Conservation (phyloP, 1,139 yeast genomes). For the Suhomyces ambrosiae region DNA sequence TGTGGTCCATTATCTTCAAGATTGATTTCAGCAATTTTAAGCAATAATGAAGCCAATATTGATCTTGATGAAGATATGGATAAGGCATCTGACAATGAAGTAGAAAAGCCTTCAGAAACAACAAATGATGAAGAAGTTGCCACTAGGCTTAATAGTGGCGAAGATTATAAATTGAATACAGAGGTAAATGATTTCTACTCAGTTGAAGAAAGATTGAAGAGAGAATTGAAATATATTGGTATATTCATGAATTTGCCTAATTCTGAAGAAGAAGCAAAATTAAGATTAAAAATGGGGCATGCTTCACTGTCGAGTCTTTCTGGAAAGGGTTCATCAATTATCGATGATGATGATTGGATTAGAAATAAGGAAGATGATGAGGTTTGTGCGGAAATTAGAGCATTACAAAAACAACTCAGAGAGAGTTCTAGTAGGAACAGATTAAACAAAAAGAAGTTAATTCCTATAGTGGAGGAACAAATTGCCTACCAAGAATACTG, state of each 20-base stretch:
- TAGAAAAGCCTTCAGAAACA: constrained; percentile 12
- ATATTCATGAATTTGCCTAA: constrained; percentile 69
- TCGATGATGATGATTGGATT: constrained; percentile 75
- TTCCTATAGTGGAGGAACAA: constrained; percentile 83
- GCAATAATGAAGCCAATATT: constrained; percentile 47
- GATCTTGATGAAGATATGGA: constrained; percentile 28
- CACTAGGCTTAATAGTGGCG: constrained; percentile 39
- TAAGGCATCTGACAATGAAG: constrained; percentile 18
- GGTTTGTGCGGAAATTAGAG: constrained; percentile 79
- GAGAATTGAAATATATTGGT: constrained; percentile 89
- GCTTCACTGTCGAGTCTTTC: constrained; percentile 7
- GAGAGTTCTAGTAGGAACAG: constrained; percentile 65
- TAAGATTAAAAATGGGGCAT: constrained; percentile 13
- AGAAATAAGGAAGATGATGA: constrained; percentile 91
- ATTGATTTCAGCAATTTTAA: constrained; percentile 75
- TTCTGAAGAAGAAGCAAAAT: constrained; percentile 32
- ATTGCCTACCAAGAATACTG: constrained; percentile 94
- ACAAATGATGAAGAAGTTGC: constrained; percentile 31
- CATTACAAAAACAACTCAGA: constrained; percentile 67
- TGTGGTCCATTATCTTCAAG: constrained; percentile 94
- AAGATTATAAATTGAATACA: constrained; percentile 37
- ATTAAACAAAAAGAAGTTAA: constrained; percentile 62
- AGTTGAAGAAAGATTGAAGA: constrained; percentile 81
- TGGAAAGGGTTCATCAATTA: constrained; percentile 32
- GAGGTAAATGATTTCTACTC: constrained; percentile 66